Conservation (phyloP, 2,329 filamentous ascomycete species). For the Nemania bipapillata region DNA sequence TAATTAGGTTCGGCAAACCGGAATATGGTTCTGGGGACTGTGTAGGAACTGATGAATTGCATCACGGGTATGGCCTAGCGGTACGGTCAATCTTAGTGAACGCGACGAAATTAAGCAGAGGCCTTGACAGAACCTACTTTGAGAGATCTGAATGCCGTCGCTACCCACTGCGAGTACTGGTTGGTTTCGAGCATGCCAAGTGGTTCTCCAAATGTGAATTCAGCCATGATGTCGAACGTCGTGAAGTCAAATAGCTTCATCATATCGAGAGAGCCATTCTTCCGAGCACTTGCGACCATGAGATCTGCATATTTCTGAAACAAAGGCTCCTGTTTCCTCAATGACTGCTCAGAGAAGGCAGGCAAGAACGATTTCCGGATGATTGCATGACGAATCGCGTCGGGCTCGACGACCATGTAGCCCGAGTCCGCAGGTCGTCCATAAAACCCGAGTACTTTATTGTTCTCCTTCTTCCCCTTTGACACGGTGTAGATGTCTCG, state of each 20-base stretch:
- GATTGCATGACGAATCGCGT: conserved; percentile 10
- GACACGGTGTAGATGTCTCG: conserved; percentile 1
- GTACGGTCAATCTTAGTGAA: neutral
- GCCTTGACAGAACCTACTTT: conserved; percentile 1
- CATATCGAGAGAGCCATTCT: conserved; percentile 14
- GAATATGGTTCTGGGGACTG: conserved; percentile 4
- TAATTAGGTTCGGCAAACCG: conserved; percentile 9
- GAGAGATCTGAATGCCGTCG: conserved; percentile 15
- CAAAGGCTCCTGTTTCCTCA: conserved; percentile 29
- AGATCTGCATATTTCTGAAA: conserved; percentile 27
- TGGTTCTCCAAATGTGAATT: conserved; percentile 35
- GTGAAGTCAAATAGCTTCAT: conserved; percentile 32
- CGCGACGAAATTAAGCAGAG: neutral
- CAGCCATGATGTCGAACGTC: conserved; percentile 41
- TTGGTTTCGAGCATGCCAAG: conserved; percentile 30
- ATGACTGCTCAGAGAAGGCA: conserved; percentile 31
- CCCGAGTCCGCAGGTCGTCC: neutral
- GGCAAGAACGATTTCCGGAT: conserved; percentile 25
- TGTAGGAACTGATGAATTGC: conserved; percentile 21
- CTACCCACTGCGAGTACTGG: conserved; percentile 33
- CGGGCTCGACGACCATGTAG: neutral
- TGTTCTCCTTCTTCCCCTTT: conserved; percentile 14
- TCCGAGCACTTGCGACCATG: conserved; percentile 17
- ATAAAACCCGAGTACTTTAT: conserved; percentile 4
- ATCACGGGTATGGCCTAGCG: conserved; percentile 12